A percentile compares a stretch with the other conserved stretches of the same genome.
These are phyloP conservation scores for Ogataea allantospora DNA, from an alignment of 805 yeast species.

Conservation along the genomic window DNA sequence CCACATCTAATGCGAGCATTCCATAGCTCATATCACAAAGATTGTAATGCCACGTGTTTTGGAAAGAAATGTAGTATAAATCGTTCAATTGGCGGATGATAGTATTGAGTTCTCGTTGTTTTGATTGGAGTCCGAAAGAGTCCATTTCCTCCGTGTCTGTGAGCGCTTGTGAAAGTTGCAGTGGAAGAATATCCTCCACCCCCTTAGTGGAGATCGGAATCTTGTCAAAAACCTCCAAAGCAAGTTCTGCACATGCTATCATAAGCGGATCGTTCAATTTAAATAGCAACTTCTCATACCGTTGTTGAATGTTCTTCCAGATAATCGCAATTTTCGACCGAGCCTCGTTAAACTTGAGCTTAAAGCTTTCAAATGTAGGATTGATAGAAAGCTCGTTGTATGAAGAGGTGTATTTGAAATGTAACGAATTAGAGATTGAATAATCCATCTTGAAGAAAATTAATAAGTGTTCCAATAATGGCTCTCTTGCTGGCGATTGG, in stretches of 20 bases:
- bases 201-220: slow-evolving; percentile 49
- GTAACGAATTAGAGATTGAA: slow-evolving; percentile 70
- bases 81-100: slow-evolving; percentile 54
- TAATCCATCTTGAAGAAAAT: slow-evolving; percentile 67
- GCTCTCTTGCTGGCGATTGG: slow-evolving; percentile 69
- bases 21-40: slow-evolving; percentile 62
- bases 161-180: slow-evolving; percentile 26
- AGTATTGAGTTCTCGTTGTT: slow-evolving; percentile 40
- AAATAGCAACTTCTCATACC: slow-evolving; percentile 42
- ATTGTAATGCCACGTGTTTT: slow-evolving; percentile 76
- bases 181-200: slow-evolving; percentile 33
- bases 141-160: slow-evolving; percentile 39
- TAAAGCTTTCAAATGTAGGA: slow-evolving; percentile 61
- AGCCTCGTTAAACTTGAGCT: slow-evolving; percentile 59
- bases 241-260: slow-evolving; percentile 48
- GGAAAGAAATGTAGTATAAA: slow-evolving; percentile 60
- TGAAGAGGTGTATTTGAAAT: slow-evolving; percentile 66
- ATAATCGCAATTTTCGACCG: slow-evolving; percentile 60
- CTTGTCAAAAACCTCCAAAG: slow-evolving; percentile 59
- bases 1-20: slow-evolving; percentile 41
- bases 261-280: slow-evolving; percentile 42
- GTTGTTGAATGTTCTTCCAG: slow-evolving; percentile 59
- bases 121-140: slow-evolving; percentile 40
- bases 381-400: slow-evolving; percentile 67
- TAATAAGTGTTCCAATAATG: slow-evolving; percentile 65